phyloP scores from a whole-genome alignment of 139 green algal genomes.

The Asterochloris sp. region DNA sequence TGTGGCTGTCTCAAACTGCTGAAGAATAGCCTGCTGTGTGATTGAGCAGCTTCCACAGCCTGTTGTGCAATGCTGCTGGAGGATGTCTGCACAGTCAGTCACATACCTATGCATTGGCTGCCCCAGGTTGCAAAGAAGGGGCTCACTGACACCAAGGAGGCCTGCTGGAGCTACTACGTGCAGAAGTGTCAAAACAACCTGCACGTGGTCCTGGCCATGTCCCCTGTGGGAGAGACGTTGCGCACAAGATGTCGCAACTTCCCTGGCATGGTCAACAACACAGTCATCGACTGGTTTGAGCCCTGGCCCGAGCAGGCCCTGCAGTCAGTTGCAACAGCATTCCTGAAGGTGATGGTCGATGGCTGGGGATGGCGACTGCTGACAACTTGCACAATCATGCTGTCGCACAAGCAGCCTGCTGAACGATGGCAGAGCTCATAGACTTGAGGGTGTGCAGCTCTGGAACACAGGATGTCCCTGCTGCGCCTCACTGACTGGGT shows the following conservation, averaged over 20 bases:
- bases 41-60: no score
- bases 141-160: conserved; percentile 61
- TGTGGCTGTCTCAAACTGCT: no score
- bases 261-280: conserved; percentile 86
- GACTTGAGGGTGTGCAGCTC: background rate
- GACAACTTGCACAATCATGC: background rate
- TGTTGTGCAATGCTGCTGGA: background rate
- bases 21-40: no score
- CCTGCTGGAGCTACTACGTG: conserved; percentile 70
- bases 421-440: background rate
- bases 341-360: conserved; percentile 29
- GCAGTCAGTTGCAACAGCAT: conserved; percentile 67
- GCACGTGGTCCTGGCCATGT: conserved; percentile 82
- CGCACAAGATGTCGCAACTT: conserved; percentile 81
- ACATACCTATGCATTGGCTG: no score
- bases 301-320: conserved; percentile 84
- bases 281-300: conserved; percentile 91
- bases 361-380: background rate
- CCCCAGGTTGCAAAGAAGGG: conserved; percentile 49
- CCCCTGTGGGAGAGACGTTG: conserved; percentile 71
- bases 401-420: no score
- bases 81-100: background rate
- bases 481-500: background rate
- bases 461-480: background rate
- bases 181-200: conserved; percentile 77